A percentile compares a stretch with the other conserved stretches of the same genome.
Evolutionary conservation across 805 yeast genomes (phyloP).

Genomic region (Spathaspora arborariae): DNA sequence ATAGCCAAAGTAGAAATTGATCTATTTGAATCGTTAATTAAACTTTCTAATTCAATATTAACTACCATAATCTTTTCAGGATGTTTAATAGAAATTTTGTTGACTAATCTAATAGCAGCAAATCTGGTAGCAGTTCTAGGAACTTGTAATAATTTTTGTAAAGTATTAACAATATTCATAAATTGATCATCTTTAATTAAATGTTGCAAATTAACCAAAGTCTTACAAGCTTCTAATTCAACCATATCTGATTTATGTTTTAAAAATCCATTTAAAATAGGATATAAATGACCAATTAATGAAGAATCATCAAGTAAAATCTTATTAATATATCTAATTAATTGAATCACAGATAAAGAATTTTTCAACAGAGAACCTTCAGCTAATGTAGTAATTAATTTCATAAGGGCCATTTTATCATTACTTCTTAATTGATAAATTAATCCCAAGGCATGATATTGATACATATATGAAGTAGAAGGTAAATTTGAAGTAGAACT

Average conservation of each 20-base stretch:
- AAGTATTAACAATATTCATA: conserved; percentile 64
- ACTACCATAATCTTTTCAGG: conserved; percentile 79
- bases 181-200: conserved; percentile 61
- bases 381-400: conserved; percentile 75
- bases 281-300: conserved; percentile 54
- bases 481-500: conserved; percentile 49
- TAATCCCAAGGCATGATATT: conserved; percentile 93
- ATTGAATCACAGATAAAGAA: conserved; percentile 80
- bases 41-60: conserved; percentile 78
- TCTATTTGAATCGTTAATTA: conserved; percentile 85
- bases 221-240: conserved; percentile 86
- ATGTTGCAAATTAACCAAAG: conserved; percentile 51
- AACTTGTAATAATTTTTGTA: conserved; percentile 75
- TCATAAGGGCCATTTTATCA: conserved; percentile 91
- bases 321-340: conserved; percentile 77
- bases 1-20: conserved; percentile 95
- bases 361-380: conserved; percentile 62
- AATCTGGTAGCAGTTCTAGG: conserved; percentile 89
- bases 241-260: conserved; percentile 85
- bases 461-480: conserved; percentile 75
- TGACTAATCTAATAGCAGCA: conserved; percentile 88
- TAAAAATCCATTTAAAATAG: conserved; percentile 65
- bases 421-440: conserved; percentile 83
- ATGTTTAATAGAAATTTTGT: conserved; percentile 74
- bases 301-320: conserved; percentile 70